phyloP scores from a whole-genome alignment of 176 grass and related monocot genomes.

The Avena sativa region DNA sequence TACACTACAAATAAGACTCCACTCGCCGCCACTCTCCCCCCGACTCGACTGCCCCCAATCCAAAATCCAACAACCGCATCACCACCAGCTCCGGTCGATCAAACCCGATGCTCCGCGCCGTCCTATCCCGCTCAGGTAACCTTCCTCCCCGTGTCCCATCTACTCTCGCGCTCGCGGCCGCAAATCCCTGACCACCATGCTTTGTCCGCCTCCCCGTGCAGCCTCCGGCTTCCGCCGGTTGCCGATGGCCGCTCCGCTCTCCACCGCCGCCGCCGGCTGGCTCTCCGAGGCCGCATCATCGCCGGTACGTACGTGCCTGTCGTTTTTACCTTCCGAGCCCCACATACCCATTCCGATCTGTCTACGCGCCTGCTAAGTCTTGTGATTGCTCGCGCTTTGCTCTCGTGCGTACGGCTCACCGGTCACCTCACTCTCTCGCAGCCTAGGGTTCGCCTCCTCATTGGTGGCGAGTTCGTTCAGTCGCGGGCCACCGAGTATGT shows the following conservation, averaged over 20 bases:
- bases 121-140: conserved; percentile 50
- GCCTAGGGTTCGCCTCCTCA: conserved; percentile 78
- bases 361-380: not conserved
- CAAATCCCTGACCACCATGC: not conserved
- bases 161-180: not conserved
- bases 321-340: not conserved
- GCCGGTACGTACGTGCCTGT: conserved; percentile 34
- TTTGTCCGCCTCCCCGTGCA: conserved; percentile 29
- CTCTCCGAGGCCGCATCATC: conserved; percentile 53
- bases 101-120: conserved; percentile 46
- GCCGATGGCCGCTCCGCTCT: conserved; percentile 56
- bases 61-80: conserved; percentile 8
- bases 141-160: not conserved
- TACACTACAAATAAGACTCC: not conserved
- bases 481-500: conserved; percentile 66
- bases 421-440: conserved; percentile 15
- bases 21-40: not conserved
- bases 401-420: not conserved
- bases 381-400: not conserved
- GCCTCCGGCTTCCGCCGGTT: conserved; percentile 64
- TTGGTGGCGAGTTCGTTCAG: conserved; percentile 90
- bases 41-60: conserved; percentile 9
- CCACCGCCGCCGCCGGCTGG: conserved; percentile 55
- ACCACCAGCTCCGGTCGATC: conserved; percentile 14
- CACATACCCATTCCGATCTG: not conserved